Percentiles rank a stretch among this genome's conserved stretches.
These are phyloP conservation scores for Backusella liffmaniae DNA, from an alignment of 192 early-diverging fungal genomes.

Conservation along the genomic window DNA sequence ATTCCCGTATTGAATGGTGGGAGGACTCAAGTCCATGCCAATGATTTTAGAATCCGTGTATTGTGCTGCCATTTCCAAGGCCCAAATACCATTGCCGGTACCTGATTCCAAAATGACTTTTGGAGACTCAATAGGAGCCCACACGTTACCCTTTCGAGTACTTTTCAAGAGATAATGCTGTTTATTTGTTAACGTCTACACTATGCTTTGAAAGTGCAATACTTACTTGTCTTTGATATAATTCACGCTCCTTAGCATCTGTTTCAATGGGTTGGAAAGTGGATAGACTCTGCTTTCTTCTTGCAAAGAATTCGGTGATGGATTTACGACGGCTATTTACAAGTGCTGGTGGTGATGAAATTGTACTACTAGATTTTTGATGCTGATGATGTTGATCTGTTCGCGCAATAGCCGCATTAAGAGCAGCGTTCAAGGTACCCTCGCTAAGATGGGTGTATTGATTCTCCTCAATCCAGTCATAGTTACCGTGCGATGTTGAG, in stretches of 20 bases:
- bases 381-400: not conserved
- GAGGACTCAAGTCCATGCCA: constrained; percentile 26
- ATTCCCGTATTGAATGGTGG: constrained; percentile 10
- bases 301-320: constrained; percentile 32
- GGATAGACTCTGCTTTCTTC: constrained; percentile 27
- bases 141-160: constrained; percentile 29
- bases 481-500: constrained; percentile 22
- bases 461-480: constrained; percentile 26
- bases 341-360: not conserved
- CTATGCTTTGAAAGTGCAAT: not conserved
- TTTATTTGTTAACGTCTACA: not conserved
- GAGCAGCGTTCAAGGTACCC: not conserved
- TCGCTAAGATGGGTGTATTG: not conserved
- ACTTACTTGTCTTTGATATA: constrained; percentile 29
- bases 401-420: constrained; percentile 4
- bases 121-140: constrained; percentile 23
- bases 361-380: not conserved
- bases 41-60: constrained; percentile 21
- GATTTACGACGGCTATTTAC: constrained; percentile 23
- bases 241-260: constrained; percentile 30
- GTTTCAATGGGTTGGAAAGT: constrained; percentile 12
- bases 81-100: constrained; percentile 40
- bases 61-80: constrained; percentile 31
- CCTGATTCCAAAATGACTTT: constrained; percentile 34
- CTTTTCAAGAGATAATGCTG: constrained; percentile 41